A percentile compares a stretch with the other conserved stretches of the same genome.
These are phyloP conservation scores for Neckera pumila DNA, from an alignment of 225 moss, liverwort and hornwort species.

Conservation along the genomic window DNA sequence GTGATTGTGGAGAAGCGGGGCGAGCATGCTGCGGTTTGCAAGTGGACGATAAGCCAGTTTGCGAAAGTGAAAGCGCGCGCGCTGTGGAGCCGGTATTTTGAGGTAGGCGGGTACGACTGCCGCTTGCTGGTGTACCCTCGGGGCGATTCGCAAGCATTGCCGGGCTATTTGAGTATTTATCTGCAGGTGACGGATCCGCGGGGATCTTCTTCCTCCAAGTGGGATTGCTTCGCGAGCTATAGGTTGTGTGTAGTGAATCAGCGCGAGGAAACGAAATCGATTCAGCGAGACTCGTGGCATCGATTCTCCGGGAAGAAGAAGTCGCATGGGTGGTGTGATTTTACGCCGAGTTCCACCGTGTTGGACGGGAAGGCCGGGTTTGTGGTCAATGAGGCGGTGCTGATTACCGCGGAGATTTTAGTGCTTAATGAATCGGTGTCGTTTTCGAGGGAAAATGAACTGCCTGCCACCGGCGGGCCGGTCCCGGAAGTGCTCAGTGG, in stretches of 20 bases:
- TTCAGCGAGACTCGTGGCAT: constrained; percentile 98
- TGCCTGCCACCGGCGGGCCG: constrained; percentile 72
- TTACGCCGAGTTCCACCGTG: constrained; percentile 88
- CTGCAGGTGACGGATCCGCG: constrained; percentile 96
- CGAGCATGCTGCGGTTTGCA: constrained; percentile 93
- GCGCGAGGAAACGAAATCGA: constrained; percentile 87
- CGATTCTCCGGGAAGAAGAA: constrained; percentile 98
- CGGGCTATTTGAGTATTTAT: constrained; percentile 97
- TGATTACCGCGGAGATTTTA: constrained; percentile 96
- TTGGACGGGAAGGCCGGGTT: constrained; percentile 86
- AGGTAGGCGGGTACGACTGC: constrained; percentile 99
- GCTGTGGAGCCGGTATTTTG: constrained; percentile 96
- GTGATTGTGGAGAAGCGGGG: constrained; percentile 98
- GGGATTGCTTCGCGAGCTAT: constrained; percentile 99
- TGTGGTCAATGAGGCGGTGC: constrained; percentile 74
- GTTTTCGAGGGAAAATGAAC: constrained; percentile 96
- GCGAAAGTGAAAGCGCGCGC: constrained; percentile 94
- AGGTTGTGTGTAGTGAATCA: constrained; percentile 95
- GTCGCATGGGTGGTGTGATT: constrained; percentile 99
- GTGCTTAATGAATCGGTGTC: constrained; percentile 93
- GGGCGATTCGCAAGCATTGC: constrained; percentile 96
- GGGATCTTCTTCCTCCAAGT: constrained; percentile 95
- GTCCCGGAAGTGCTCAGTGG: constrained; percentile 97
- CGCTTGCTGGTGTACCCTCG: constrained; percentile 93
- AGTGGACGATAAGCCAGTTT: constrained; percentile 98